Conservation (phyloP, 306 rosid genomes). For the Citrullus colocynthis region DNA sequence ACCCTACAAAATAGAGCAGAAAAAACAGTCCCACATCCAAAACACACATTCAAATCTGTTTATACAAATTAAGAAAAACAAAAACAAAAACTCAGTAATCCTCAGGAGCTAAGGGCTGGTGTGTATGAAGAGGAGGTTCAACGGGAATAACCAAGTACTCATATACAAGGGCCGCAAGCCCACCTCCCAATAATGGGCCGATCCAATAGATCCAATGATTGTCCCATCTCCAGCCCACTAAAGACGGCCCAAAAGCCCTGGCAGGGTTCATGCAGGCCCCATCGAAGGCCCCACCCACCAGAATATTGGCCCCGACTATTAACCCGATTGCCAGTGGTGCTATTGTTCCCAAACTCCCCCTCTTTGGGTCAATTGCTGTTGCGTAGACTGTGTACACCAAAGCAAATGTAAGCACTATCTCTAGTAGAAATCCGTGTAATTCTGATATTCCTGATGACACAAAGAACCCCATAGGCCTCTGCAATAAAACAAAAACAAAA, state of each 20-base stretch:
- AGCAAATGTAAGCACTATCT: slow-evolving; percentile 69
- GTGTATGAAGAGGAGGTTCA: slow-evolving; percentile 52
- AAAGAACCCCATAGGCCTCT: slow-evolving; percentile 68
- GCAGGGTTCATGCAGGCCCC: slow-evolving; percentile 98
- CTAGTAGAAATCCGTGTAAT: slow-evolving; percentile 45
- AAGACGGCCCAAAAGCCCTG: slow-evolving; percentile 80
- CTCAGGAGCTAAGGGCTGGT: slow-evolving; percentile 89
- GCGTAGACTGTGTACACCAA: slow-evolving; percentile 69
- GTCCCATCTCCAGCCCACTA: slow-evolving; percentile 87
- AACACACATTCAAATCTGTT: slow-evolving; percentile 3
- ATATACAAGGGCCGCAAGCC: slow-evolving; percentile 57
- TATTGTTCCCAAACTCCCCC: slow-evolving; percentile 46
- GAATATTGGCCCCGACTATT: slow-evolving; percentile 70
- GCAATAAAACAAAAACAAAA: not conserved
- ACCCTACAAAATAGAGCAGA: not conserved
- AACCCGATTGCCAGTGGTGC: slow-evolving; percentile 82
- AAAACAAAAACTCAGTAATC: slow-evolving; percentile 46
- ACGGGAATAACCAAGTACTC: slow-evolving; percentile 69
- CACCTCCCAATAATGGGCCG: slow-evolving; percentile 84
- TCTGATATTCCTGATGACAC: slow-evolving; percentile 40
- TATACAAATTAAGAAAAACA: not conserved
- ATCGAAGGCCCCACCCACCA: slow-evolving; percentile 83
- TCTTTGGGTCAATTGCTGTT: slow-evolving; percentile 85
- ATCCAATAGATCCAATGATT: slow-evolving; percentile 92
- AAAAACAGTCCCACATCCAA: slow-evolving; percentile 1